Percentiles rank a stretch among this genome's conserved stretches.
Evolutionary conservation across 495 filamentous ascomycete genomes (phyloP).

Genomic region (Geoglossum glabrum): DNA sequence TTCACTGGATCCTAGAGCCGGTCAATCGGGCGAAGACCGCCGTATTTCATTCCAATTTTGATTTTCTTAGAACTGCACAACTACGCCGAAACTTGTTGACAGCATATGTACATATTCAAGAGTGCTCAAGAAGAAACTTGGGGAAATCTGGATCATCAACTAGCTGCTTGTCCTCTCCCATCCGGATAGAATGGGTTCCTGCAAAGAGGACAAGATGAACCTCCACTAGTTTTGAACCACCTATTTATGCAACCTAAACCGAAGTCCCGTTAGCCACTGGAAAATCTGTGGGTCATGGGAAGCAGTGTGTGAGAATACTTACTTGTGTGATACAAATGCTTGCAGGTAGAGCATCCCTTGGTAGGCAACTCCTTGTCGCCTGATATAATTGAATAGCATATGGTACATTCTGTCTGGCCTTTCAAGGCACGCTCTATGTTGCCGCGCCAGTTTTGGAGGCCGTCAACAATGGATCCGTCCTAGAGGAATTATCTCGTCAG

Average conservation of each 20-base stretch:
- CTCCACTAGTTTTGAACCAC: conserved; percentile 7
- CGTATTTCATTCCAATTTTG: no score
- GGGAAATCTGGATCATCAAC: background rate
- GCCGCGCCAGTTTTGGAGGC: conserved; percentile 56
- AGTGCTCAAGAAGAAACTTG: no score
- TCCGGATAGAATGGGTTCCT: conserved; percentile 5
- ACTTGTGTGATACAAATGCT: conserved; percentile 70
- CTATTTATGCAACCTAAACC: conserved; percentile 3
- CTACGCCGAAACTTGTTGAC: no score
- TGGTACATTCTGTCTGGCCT: conserved; percentile 87
- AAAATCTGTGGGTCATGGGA: background rate
- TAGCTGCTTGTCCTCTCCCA: background rate
- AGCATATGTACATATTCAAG: no score
- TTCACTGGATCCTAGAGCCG: no score
- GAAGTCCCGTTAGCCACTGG: background rate
- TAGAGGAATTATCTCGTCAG: conserved; percentile 10
- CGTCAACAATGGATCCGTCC: conserved; percentile 69
- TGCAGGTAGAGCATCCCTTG: conserved; percentile 82
- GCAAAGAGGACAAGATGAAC: conserved; percentile 5
- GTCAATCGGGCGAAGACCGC: no score
- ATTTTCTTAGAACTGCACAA: no score
- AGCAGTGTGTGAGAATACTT: conserved; percentile 3
- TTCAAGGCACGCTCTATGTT: conserved; percentile 76
- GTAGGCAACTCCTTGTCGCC: conserved; percentile 72
- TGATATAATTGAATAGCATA: conserved; percentile 87